Conservation (phyloP, 768 basidiomycete species). For the Punctularia strigosozonata region DNA sequence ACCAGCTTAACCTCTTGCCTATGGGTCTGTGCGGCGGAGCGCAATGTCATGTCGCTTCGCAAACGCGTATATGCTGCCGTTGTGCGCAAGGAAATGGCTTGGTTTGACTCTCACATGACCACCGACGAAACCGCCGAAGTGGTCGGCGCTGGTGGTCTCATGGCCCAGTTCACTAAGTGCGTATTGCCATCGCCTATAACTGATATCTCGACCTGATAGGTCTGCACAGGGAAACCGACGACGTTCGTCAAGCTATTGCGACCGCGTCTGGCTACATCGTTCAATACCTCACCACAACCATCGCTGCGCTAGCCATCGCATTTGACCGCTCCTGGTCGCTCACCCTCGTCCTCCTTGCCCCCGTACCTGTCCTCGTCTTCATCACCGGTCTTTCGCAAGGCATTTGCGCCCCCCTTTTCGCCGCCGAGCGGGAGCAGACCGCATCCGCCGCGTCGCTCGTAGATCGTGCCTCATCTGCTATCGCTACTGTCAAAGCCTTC, state of each 20-base stretch:
- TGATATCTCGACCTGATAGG: constrained; percentile 2
- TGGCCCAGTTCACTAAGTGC: constrained; percentile 86
- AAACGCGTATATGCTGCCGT: constrained; percentile 59
- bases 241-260: constrained; percentile 77
- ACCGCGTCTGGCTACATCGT: constrained; percentile 67
- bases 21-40: constrained; percentile 86
- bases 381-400: constrained; percentile 68
- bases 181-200: constrained; percentile 1
- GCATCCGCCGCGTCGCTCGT: constrained; percentile 68
- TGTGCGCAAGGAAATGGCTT: constrained; percentile 63
- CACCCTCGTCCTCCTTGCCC: constrained; percentile 85
- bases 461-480: constrained; percentile 64
- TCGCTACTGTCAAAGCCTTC: constrained; percentile 88
- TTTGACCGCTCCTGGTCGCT: constrained; percentile 72
- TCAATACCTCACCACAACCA: constrained; percentile 69
- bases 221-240: constrained; percentile 75
- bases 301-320: constrained; percentile 74
- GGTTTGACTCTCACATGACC: constrained; percentile 81
- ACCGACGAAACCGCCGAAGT: constrained; percentile 38
- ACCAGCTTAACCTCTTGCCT: constrained; percentile 66
- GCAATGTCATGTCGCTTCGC: constrained; percentile 58
- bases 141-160: constrained; percentile 78
- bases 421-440: constrained; percentile 51
- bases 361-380: constrained; percentile 72
- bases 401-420: constrained; percentile 54